Evolutionary conservation across 2,329 filamentous ascomycete genomes (phyloP), one percentile per base, ranked within the genome.

Genomic region (Hypomyces perniciosus): DNA sequence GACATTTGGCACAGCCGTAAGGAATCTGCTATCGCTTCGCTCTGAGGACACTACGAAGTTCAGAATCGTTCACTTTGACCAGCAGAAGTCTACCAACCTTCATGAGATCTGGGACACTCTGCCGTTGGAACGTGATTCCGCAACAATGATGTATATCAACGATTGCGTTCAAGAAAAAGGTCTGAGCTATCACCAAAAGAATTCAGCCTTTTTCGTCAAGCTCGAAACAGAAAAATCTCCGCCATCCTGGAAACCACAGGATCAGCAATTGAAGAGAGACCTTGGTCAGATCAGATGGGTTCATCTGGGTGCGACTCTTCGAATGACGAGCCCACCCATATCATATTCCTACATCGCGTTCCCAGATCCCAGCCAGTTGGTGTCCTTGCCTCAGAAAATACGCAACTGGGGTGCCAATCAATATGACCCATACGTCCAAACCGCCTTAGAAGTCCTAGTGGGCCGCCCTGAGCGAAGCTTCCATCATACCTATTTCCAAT

Each of bases 371-470:
- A 34, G 30, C 7, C 10, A 26, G n/a, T 37, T 39, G n/a, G 13
- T 6, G n/a, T 9, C 30, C 12, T 26, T 26, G 20, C 34, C 27
- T 35, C 4, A 9, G 12, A 39, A 31, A 27, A 40, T 7, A 27
- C 41, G 5, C 12, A 26, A 10, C 10, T 66, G 59, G 53, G 61
- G 54, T 2, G 55, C 57, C 9, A 59, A 65, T 40, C 59, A 64
- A 41, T 67, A 58, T 50, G 59, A 59, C 37, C 46, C 46, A 0
- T 59, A 60, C 28, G 44, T 68, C 13, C 54, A 46, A 29, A 56
- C 58, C 1, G 57, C 60, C 0, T 53, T 63, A 5, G 60, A 66
- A 4, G 58, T 67, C 5, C 37, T 68, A 4, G 44, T 61, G 3
- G 62, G 62, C 1, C 48, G 9, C 1, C 49, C 54, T 1, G 12